Base-by-base conservation (phyloP, 306 rosid genomes). In the Lathyrus tuberosus region DNA sequence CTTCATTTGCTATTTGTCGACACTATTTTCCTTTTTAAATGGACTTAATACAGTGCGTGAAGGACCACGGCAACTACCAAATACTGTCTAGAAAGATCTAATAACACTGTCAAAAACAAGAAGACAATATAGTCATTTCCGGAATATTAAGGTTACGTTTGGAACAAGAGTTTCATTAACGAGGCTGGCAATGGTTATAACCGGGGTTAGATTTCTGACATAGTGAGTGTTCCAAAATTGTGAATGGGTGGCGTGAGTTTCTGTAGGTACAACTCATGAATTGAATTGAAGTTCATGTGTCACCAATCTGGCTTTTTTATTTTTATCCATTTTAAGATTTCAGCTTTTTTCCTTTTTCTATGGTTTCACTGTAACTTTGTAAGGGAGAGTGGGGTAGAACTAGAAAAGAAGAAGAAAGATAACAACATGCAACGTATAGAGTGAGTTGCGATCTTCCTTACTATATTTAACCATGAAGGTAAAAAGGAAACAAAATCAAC, bases 181-280 rank as follows among this genome's bases (percentile, higher is more conserved):
- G 49, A 13, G 49, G 49, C 49, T 44, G 17, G 17, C 49, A 5
- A 13, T 44, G 16, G 49, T 44, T 42, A 8, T 11, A 6, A 3
- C n/a, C 8, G 8, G 20, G 43, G 52, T n/a, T 48, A 48, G 54
- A 48, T 14, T 44, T 3, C 31, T 24, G 47, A 40, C 58, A 22
- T 37, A 37, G 18, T 8, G 69, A 3, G 44, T 6, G 31, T 5
- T 4, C 4, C 10, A 42, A 42, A 66, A 17, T 54, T 48, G 14
- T 54, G 59, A 54, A 47, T 48, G 20, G 4, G 70, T 68, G 71
- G 65, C 76, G 62, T 77, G 51, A 46, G 62, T 77, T 58, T 37
- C 61, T 48, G 31, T 22, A 8, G 46, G 72, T 33, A 33, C 8
- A 53, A 62, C 69, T 67, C 62, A 46, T 70, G 40, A 62, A 76